Conservation (phyloP, 2,329 filamentous ascomycete species). For the Cladophialophora psammophila region DNA sequence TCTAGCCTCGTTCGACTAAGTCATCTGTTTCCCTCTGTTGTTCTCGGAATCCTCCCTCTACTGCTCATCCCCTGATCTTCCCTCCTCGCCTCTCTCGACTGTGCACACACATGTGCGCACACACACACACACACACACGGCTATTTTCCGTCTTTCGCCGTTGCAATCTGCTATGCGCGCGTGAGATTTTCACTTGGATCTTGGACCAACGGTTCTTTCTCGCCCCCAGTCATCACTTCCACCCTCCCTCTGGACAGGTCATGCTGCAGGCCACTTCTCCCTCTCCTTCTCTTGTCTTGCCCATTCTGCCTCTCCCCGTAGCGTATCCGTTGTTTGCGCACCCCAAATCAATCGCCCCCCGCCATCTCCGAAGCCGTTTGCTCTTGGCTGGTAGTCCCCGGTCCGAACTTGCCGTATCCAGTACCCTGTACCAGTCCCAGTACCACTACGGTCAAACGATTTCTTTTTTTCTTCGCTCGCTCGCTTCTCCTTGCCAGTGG, state of each 20-base stretch:
- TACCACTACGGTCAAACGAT: neutral
- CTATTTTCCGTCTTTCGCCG: constrained; percentile 3
- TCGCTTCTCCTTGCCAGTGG: neutral
- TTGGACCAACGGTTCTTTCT: constrained; percentile 1
- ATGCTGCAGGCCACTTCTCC: constrained; percentile 1
- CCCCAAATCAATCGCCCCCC: constrained; percentile 12
- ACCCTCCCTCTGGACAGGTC: constrained; percentile 1
- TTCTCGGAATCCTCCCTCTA: constrained; percentile 6
- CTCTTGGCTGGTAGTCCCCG: neutral
- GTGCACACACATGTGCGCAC: neutral
- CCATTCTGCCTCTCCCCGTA: neutral
- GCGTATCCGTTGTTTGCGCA: neutral
- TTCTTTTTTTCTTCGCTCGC: neutral
- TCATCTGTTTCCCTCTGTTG: neutral
- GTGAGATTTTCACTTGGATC: constrained; percentile 1
- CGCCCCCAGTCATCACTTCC: constrained; percentile 12
- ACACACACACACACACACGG: neutral
- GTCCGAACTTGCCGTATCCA: constrained; percentile 3
- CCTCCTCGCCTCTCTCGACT: neutral
- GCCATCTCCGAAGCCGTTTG: constrained; percentile 19
- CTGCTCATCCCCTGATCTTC: neutral
- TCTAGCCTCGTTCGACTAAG: neutral
- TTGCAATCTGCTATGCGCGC: neutral
- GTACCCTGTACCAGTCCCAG: neutral
- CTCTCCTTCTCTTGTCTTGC: constrained; percentile 1